A percentile compares a stretch with the other conserved stretches of the same genome.
phyloP scores from a whole-genome alignment of 163 green algal species.

The Scenedesmus sp. region DNA sequence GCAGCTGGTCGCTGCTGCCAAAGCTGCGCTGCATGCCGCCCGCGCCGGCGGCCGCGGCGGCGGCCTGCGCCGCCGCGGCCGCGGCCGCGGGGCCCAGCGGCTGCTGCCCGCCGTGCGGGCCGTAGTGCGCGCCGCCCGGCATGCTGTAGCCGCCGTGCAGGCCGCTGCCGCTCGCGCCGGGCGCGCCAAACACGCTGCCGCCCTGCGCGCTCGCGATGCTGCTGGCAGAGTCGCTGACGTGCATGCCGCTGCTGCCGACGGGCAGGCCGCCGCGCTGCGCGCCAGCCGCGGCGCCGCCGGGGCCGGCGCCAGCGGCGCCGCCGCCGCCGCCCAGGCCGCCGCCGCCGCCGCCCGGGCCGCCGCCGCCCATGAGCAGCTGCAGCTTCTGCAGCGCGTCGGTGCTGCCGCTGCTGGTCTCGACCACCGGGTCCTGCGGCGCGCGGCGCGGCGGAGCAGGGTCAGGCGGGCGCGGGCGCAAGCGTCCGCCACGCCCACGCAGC shows the following conservation, averaged over 20 bases:
- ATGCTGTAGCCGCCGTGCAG: no score
- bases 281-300: conserved; percentile 26
- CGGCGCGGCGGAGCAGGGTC: neutral
- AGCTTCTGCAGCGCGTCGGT: conserved; percentile 36
- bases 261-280: neutral
- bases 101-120: conserved; percentile 42
- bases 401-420: neutral
- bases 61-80: conserved; percentile 22
- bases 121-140: neutral
- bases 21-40: conserved; percentile 9
- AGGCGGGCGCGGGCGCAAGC: no score
- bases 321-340: conserved; percentile 17
- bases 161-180: conserved; percentile 3
- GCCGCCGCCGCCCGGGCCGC: conserved; percentile 5
- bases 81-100: conserved; percentile 17
- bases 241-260: conserved; percentile 40
- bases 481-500: no score
- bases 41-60: neutral
- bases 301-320: conserved; percentile 4
- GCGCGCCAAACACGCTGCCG: conserved; percentile 22
- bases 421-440: conserved; percentile 27
- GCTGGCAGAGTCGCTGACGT: conserved; percentile 55
- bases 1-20: conserved; percentile 34
- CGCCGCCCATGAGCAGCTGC: neutral
- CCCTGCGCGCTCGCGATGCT: conserved; percentile 48